Evolutionary conservation across 2,329 filamentous ascomycete genomes (phyloP).

Genomic region (Phoma herbarum): DNA sequence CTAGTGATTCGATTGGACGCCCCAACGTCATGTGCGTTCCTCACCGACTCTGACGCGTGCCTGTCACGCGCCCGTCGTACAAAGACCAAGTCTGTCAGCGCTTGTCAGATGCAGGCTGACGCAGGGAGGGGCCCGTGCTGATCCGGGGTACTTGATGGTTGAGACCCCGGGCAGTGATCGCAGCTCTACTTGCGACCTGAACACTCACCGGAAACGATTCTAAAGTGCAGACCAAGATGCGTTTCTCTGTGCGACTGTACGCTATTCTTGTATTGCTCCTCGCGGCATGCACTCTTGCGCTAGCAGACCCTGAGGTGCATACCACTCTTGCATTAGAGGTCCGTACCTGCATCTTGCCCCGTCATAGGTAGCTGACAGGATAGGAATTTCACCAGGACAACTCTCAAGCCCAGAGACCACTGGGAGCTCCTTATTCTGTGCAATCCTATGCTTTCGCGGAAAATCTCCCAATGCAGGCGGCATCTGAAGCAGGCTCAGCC

Average conservation of each 20-base stretch:
- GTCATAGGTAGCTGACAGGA: background rate
- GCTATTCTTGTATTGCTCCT: conserved; percentile 2
- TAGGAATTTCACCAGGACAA: conserved; percentile 2
- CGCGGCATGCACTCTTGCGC: conserved; percentile 5
- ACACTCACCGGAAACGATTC: background rate
- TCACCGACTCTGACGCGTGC: conserved; percentile 4
- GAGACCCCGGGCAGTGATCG: background rate
- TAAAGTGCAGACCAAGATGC: conserved; percentile 3
- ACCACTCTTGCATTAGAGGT: conserved; percentile 4
- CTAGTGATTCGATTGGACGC: conserved; percentile 15
- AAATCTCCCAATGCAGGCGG: conserved; percentile 14
- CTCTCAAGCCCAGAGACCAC: background rate
- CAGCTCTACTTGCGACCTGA: background rate
- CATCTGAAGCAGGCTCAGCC: conserved; percentile 18
- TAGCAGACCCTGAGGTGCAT: conserved; percentile 6
- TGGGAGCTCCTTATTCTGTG: background rate
- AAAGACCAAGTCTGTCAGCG: conserved; percentile 11
- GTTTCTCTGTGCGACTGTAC: background rate
- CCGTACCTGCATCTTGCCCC: background rate
- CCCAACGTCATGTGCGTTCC: conserved; percentile 3
- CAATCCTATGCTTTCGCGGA: background rate
- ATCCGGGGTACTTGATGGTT: conserved; percentile 22
- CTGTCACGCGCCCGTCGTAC: conserved; percentile 16
- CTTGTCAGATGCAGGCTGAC: conserved; percentile 17
- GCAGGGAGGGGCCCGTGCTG: conserved; percentile 14